A percentile compares a stretch with the other conserved stretches of the same genome.
Evolutionary conservation across 345 rosid genomes (phyloP).

Genomic region (Iberis pinnata): DNA sequence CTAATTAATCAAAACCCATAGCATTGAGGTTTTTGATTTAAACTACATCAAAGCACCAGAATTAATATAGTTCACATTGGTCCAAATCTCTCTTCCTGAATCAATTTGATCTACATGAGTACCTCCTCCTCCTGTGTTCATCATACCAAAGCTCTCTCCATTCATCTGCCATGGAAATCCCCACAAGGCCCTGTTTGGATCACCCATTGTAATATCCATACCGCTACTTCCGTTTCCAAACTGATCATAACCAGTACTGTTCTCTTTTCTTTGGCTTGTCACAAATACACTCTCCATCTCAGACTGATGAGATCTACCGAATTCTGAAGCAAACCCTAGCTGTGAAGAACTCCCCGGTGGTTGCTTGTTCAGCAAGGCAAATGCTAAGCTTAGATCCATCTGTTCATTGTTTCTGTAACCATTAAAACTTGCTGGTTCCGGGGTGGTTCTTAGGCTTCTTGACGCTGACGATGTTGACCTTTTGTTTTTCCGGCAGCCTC

Average conservation of each 20-base stretch:
- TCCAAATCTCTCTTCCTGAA: conserved; percentile 45
- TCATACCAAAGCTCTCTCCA: neutral
- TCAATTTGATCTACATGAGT: conserved; percentile 30
- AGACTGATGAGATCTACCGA: conserved; percentile 22
- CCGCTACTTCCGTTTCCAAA: conserved; percentile 31
- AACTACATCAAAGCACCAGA: conserved; percentile 33
- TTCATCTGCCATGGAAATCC: conserved; percentile 70
- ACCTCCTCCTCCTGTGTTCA: conserved; percentile 27
- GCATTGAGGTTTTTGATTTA: conserved; percentile 16
- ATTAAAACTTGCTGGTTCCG: neutral
- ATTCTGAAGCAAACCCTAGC: conserved; percentile 5
- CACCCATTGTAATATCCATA: conserved; percentile 28
- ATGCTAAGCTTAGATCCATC: neutral
- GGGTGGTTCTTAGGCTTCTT: neutral
- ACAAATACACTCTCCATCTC: conserved; percentile 10
- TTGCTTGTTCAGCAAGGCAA: neutral
- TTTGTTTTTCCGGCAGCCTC: conserved; percentile 72
- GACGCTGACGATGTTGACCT: conserved; percentile 39
- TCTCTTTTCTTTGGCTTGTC: neutral
- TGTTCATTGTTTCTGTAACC: neutral
- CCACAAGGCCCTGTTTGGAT: conserved; percentile 40
- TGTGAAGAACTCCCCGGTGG: neutral
- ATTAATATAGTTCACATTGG: conserved; percentile 32
- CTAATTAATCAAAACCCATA: conserved; percentile 29
- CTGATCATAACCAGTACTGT: conserved; percentile 15